These are phyloP conservation scores for Microdochium paspali DNA, from an alignment of 2,329 filamentous ascomycete species.

Conservation along the genomic window DNA sequence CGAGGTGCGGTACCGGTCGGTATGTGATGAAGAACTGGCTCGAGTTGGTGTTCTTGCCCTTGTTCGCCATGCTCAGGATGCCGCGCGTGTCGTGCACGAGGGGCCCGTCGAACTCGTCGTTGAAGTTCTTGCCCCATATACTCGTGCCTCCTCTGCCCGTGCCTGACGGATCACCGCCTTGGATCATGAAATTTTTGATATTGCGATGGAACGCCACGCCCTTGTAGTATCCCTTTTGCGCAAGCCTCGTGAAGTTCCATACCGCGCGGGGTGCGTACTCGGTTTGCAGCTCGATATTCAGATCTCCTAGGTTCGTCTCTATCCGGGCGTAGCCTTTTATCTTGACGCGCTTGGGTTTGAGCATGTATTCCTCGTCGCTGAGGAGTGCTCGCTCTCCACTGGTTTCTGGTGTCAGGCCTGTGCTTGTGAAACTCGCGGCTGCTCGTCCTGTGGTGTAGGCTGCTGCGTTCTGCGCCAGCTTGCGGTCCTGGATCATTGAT, in stretches of 20 bases:
- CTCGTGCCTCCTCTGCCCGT: slow-evolving; percentile 85
- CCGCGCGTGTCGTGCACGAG: slow-evolving; percentile 75
- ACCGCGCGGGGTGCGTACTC: slow-evolving; percentile 89
- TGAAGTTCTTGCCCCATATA: slow-evolving; percentile 90
- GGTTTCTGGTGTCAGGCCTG: slow-evolving; percentile 85
- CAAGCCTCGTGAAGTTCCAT: slow-evolving; percentile 89
- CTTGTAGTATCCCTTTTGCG: slow-evolving; percentile 85
- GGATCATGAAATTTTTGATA: slow-evolving; percentile 95
- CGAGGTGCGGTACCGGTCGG: slow-evolving; percentile 72
- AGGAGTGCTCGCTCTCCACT: slow-evolving; percentile 78
- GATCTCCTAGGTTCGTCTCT: slow-evolving; percentile 71
- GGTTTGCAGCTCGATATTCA: slow-evolving; percentile 84
- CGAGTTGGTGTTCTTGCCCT: slow-evolving; percentile 95
- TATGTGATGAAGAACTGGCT: slow-evolving; percentile 95
- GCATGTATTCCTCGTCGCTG: slow-evolving; percentile 93
- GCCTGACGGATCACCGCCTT: slow-evolving; percentile 88
- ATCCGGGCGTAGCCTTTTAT: slow-evolving; percentile 87
- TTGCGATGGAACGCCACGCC: slow-evolving; percentile 83
- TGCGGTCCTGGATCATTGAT: slow-evolving; percentile 45
- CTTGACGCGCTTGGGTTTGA: slow-evolving; percentile 82
- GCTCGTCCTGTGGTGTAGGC: slow-evolving; percentile 84
- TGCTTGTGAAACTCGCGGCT: slow-evolving; percentile 91
- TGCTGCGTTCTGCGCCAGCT: slow-evolving; percentile 72
- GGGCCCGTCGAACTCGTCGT: slow-evolving; percentile 87
- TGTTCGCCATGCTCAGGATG: slow-evolving; percentile 91